Base-by-base conservation (phyloP, 2,329 filamentous ascomycete genomes). In the Zalaria sp. region DNA sequence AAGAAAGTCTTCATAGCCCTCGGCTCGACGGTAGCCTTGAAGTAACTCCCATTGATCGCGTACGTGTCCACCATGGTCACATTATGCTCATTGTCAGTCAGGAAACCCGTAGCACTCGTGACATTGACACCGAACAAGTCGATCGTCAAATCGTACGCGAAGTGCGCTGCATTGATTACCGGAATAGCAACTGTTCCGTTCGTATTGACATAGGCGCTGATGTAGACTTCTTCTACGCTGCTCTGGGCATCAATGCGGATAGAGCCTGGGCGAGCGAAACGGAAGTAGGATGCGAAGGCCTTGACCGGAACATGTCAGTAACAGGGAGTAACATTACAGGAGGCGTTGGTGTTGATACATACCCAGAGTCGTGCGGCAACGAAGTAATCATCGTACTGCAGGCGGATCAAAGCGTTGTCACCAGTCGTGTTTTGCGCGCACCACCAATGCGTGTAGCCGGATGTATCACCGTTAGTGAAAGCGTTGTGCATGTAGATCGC, bases 401-500 rank as follows among this genome's bases (percentile, higher is more conserved):
- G 35, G 7, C 36, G 34, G 40, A 51, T 38, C 27, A 51, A 46
- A 6, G 43, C 35, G 35, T 40, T 45, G 25, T 50, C 49, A 8
- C 38, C 40, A 4, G 35, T 27, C 1, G 27, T 25, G 2, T 37
- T 37, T 38, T 39, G 39, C 1, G 35, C 25, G 39, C 42, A 52
- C 50, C 50, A 52, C 50, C 50, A 51, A 35, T 52, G 46, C 3
- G 11, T 32, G 25, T 39, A 49, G 9, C 46, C 47, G 11, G 43
- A 39, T 25, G 40, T 43, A 4, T 43, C 44, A 6, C 40, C 31
- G 38, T 46, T 47, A 25, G 27, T 25, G 40, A 50, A 52, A 27
- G 49, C 50, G 34, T 51, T 47, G 41, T 52, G 49, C 49, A 52
- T 49, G 39, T 52, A 52, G 25, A 51, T 46, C 9, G 50, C 49